phyloP scores from a whole-genome alignment of 768 basidiomycete genomes.

The Leccinum sublutescens region DNA sequence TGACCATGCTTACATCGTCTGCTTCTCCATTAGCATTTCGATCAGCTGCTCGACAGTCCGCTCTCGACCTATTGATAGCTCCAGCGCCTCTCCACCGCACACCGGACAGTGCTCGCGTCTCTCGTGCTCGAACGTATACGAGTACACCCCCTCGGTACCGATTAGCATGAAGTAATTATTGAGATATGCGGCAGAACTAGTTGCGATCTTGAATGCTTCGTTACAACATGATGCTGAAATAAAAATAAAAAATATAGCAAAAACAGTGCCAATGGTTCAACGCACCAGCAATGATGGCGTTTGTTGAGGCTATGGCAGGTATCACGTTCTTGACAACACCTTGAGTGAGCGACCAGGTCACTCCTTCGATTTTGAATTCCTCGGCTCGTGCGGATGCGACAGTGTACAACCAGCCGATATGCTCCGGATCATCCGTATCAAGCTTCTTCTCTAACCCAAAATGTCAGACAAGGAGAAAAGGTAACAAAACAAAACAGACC shows the following conservation, averaged over 20 bases:
- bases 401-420: slow-evolving; percentile 91
- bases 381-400: slow-evolving; percentile 79
- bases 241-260: background rate
- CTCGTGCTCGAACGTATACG: slow-evolving; percentile 96
- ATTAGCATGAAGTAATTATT: slow-evolving; percentile 99
- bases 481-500: slow-evolving; percentile 44
- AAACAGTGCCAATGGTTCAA: background rate
- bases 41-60: slow-evolving; percentile 85
- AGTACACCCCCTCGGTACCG: slow-evolving; percentile 94
- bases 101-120: slow-evolving; percentile 93
- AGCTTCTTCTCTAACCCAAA: slow-evolving; percentile 72
- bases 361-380: slow-evolving; percentile 96
- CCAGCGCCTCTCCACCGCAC: slow-evolving; percentile 88
- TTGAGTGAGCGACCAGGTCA: slow-evolving; percentile 96
- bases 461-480: slow-evolving; percentile 1
- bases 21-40: slow-evolving; percentile 81
- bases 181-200: slow-evolving; percentile 88
- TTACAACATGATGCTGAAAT: slow-evolving; percentile 89
- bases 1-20: slow-evolving; percentile 72
- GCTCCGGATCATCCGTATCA: slow-evolving; percentile 96
- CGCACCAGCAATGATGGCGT: slow-evolving; percentile 94
- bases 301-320: slow-evolving; percentile 97
- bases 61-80: slow-evolving; percentile 65
- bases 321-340: slow-evolving; percentile 99
- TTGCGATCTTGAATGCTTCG: slow-evolving; percentile 98